A percentile compares a stretch with the other conserved stretches of the same genome.
phyloP scores from a whole-genome alignment of 306 rosid genomes.

The Trifolium subterraneum region DNA sequence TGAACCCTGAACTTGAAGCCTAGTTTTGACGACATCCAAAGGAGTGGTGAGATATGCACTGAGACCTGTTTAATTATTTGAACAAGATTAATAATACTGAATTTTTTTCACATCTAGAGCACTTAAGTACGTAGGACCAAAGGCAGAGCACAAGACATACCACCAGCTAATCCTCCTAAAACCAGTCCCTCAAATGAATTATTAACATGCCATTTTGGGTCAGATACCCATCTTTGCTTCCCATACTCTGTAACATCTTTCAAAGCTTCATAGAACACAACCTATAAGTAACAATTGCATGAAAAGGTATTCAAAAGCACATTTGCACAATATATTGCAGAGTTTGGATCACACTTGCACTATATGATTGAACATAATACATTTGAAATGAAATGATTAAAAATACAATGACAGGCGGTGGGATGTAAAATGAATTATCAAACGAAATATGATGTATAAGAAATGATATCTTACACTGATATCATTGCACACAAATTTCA shows the following conservation, averaged over 20 bases:
- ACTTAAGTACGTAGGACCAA: slow-evolving; percentile 10
- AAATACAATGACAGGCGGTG: background rate
- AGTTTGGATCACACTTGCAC: slow-evolving; percentile 31
- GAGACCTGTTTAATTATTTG: slow-evolving; percentile 57
- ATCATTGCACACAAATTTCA: background rate
- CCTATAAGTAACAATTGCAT: slow-evolving; percentile 54
- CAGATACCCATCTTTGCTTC: slow-evolving; percentile 60
- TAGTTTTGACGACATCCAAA: slow-evolving; percentile 83
- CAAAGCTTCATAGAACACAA: slow-evolving; percentile 79
- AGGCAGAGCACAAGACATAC: slow-evolving; percentile 55
- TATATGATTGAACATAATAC: background rate
- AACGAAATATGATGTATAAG: slow-evolving; percentile 3
- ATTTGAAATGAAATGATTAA: slow-evolving; percentile 24
- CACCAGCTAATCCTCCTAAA: slow-evolving; percentile 90
- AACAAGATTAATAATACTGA: slow-evolving; percentile 24
- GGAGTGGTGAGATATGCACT: slow-evolving; percentile 93
- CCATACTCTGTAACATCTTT: slow-evolving; percentile 68
- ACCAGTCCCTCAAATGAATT: slow-evolving; percentile 77
- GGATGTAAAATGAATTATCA: slow-evolving; percentile 5
- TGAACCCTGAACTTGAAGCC: slow-evolving; percentile 89
- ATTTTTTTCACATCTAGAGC: background rate
- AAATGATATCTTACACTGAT: slow-evolving; percentile 12
- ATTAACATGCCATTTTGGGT: slow-evolving; percentile 53
- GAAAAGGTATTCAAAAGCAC: background rate
- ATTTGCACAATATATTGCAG: no score